Conservation (phyloP, 208 protist species). For the Acanthamoeba sp. region DNA sequence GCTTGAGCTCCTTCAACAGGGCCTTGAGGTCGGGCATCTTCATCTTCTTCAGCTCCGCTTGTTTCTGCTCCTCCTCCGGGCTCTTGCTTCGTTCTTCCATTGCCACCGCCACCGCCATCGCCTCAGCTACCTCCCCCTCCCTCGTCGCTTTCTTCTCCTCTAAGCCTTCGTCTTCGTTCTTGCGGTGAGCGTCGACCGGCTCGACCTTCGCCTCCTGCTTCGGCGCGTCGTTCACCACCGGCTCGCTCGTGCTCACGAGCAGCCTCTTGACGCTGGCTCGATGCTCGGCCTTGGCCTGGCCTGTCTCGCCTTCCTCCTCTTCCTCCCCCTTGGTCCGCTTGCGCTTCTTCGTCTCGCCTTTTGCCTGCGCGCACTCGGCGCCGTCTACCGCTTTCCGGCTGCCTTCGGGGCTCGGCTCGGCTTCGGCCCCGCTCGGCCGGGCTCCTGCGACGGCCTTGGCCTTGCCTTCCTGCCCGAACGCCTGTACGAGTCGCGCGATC, state of each 20-base stretch:
- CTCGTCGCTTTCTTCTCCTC: neutral
- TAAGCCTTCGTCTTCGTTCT: neutral
- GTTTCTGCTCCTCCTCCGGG: neutral
- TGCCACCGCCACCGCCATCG: neutral
- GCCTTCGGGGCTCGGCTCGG: neutral
- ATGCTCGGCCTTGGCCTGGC: neutral
- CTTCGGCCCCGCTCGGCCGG: neutral
- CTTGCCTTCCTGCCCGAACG: neutral
- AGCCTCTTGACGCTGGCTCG: neutral
- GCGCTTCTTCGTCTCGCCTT: neutral
- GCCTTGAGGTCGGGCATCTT: neutral
- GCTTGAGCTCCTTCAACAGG: neutral
- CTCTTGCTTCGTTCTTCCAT: neutral
- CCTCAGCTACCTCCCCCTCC: neutral
- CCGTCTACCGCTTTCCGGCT: neutral
- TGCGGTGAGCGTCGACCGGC: neutral
- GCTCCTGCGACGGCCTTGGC: neutral
- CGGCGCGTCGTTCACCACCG: neutral
- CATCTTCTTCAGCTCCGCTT: slow-evolving; percentile 49
- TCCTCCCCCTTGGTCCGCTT: neutral
- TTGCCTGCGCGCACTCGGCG: neutral
- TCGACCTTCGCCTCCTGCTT: neutral
- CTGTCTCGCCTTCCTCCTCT: neutral
- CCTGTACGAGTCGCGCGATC: neutral
- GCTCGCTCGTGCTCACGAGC: neutral